These are phyloP conservation scores for Bipolaris zeicola DNA, from an alignment of 2,329 filamentous ascomycete species.

Conservation along the genomic window DNA sequence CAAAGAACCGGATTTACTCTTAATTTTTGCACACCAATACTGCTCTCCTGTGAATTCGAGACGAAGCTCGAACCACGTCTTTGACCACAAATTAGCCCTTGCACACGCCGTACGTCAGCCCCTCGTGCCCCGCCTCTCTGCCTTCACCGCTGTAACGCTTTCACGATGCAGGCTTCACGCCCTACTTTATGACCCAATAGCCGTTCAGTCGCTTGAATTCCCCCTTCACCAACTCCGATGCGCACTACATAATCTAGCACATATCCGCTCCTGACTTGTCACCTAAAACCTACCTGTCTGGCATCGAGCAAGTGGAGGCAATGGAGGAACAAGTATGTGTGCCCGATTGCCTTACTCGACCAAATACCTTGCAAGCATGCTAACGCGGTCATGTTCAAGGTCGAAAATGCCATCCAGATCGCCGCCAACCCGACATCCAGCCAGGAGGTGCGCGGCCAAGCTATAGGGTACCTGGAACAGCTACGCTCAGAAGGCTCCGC, in stretches of 20 bases:
- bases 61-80: slow-evolving; percentile 1
- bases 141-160: slow-evolving; percentile 45
- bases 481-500: slow-evolving; percentile 80
- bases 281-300: slow-evolving; percentile 21
- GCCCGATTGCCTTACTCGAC: not conserved
- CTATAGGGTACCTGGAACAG: slow-evolving; percentile 78
- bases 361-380: not conserved
- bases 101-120: slow-evolving; percentile 30
- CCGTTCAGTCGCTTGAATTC: slow-evolving; percentile 26
- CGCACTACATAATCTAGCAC: slow-evolving; percentile 21
- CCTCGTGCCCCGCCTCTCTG: slow-evolving; percentile 36
- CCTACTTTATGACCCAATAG: slow-evolving; percentile 45
- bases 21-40: not conserved
- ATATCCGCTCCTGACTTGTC: slow-evolving; percentile 22
- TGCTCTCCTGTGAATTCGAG: not conserved
- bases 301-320: slow-evolving; percentile 39
- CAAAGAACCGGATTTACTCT: slow-evolving; percentile 18
- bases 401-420: slow-evolving; percentile 95
- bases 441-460: slow-evolving; percentile 75
- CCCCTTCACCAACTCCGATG: slow-evolving; percentile 26
- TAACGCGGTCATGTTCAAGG: slow-evolving; percentile 55
- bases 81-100: slow-evolving; percentile 18
- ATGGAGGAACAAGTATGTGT: slow-evolving; percentile 48
- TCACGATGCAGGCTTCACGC: slow-evolving; percentile 41
- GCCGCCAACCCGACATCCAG: slow-evolving; percentile 82